Evolutionary conservation across 805 yeast genomes (phyloP).

Genomic region (Huiozyma naganishii): DNA sequence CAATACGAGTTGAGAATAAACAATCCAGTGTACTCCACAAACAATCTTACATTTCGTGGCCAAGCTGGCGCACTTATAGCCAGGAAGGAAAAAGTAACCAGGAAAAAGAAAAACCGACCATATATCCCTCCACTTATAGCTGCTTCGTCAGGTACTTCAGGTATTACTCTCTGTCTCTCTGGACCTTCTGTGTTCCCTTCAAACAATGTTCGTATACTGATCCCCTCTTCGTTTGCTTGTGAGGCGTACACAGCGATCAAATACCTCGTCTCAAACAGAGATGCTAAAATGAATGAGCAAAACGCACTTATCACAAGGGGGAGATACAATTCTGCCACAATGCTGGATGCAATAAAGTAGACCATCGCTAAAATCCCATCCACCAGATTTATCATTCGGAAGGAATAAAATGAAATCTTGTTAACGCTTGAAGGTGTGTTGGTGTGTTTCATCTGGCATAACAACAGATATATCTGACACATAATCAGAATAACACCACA

Average conservation of each 20-base stretch:
- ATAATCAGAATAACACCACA: constrained; percentile 37
- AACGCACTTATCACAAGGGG: constrained; percentile 63
- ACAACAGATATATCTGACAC: constrained; percentile 44
- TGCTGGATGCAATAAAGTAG: constrained; percentile 46
- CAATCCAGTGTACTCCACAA: constrained; percentile 47
- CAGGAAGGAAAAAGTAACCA: constrained; percentile 46
- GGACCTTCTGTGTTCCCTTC: constrained; percentile 36
- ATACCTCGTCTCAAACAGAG: constrained; percentile 67
- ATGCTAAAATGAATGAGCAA: constrained; percentile 55
- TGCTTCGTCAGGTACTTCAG: constrained; percentile 38
- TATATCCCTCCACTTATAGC: constrained; percentile 47
- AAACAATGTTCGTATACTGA: constrained; percentile 55
- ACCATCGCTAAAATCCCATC: constrained; percentile 64
- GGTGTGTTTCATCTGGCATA: constrained; percentile 60
- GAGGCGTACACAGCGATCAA: constrained; percentile 55
- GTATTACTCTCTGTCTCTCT: constrained; percentile 13
- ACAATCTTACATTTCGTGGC: constrained; percentile 45
- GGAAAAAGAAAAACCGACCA: constrained; percentile 42
- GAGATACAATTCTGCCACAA: constrained; percentile 47
- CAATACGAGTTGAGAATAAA: constrained; percentile 58
- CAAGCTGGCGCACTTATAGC: constrained; percentile 48
- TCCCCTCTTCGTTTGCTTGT: constrained; percentile 61
- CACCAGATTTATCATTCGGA: constrained; percentile 50
- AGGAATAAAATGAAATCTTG: constrained; percentile 57
- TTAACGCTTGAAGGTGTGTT: constrained; percentile 75